These are phyloP conservation scores for Scheffersomyces ergatensis DNA, from an alignment of 805 yeast genomes.

Conservation along the genomic window DNA sequence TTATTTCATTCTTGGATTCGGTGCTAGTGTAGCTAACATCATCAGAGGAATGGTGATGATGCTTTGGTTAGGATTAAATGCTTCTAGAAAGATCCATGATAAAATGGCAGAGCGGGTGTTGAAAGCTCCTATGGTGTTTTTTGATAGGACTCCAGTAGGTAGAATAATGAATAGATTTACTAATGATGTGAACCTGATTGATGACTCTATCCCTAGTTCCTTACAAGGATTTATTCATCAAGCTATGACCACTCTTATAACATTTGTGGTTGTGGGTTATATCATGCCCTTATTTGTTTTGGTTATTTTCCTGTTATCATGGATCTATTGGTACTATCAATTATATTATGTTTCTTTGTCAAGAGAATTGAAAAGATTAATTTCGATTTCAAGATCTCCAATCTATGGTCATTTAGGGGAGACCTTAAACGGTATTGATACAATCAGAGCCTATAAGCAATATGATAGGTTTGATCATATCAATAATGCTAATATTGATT, in stretches of 20 bases:
- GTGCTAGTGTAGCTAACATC: slow-evolving; percentile 47
- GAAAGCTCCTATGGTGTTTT: slow-evolving; percentile 62
- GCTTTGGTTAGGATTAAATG: slow-evolving; percentile 54
- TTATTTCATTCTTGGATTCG: slow-evolving; percentile 56
- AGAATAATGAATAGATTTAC: slow-evolving; percentile 64
- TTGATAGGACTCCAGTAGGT: slow-evolving; percentile 70
- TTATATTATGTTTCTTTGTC: slow-evolving; percentile 65
- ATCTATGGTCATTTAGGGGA: slow-evolving; percentile 82
- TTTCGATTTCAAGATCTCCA: slow-evolving; percentile 69
- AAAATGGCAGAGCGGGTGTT: slow-evolving; percentile 54
- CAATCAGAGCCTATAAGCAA: slow-evolving; percentile 78
- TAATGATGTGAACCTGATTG: slow-evolving; percentile 58
- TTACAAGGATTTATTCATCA: slow-evolving; percentile 48
- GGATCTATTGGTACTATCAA: slow-evolving; percentile 69
- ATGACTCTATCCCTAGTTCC: slow-evolving; percentile 53
- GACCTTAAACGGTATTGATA: slow-evolving; percentile 71
- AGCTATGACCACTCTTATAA: slow-evolving; percentile 44
- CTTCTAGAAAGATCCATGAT: slow-evolving; percentile 54
- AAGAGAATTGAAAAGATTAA: slow-evolving; percentile 75
- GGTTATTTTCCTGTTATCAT: slow-evolving; percentile 45
- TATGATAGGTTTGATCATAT: slow-evolving; percentile 56
- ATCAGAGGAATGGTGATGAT: slow-evolving; percentile 47
- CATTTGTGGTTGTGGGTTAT: slow-evolving; percentile 49
- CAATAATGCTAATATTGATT: slow-evolving; percentile 51
- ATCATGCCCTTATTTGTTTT: slow-evolving; percentile 55